These are phyloP conservation scores for Takashimella koratensis DNA, from an alignment of 1,284 basidiomycete genomes.

Conservation along the genomic window DNA sequence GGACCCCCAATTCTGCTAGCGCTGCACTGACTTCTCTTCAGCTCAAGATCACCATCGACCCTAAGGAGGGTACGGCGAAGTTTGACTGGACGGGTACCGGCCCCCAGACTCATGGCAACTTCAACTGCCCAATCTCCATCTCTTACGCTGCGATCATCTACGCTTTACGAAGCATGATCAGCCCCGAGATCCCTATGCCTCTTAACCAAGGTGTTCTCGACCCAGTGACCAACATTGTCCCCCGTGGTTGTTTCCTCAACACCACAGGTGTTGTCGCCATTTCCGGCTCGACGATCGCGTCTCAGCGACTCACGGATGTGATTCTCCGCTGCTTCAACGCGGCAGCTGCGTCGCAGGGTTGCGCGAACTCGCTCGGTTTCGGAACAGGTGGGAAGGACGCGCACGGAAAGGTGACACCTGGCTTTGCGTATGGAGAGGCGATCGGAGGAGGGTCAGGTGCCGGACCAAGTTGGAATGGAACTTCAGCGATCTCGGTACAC, in stretches of 20 bases:
- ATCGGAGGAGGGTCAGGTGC: slow-evolving; percentile 89
- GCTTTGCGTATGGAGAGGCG: slow-evolving; percentile 28
- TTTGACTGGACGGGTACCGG: slow-evolving; percentile 89
- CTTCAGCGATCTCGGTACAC: slow-evolving; percentile 64
- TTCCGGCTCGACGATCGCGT: slow-evolving; percentile 73
- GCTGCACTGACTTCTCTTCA: slow-evolving; percentile 36
- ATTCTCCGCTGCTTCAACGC: slow-evolving; percentile 90
- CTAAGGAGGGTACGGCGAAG: slow-evolving; percentile 67
- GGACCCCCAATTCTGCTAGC: slow-evolving; percentile 65
- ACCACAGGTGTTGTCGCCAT: slow-evolving; percentile 85
- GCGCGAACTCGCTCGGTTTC: slow-evolving; percentile 53
- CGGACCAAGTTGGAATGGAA: slow-evolving; percentile 85
- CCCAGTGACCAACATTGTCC: slow-evolving; percentile 65
- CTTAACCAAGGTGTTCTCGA: slow-evolving; percentile 86
- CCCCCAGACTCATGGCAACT: slow-evolving; percentile 81
- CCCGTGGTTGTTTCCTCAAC: slow-evolving; percentile 70
- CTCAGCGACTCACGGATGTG: slow-evolving; percentile 90
- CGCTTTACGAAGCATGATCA: slow-evolving; percentile 48
- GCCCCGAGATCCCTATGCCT: slow-evolving; percentile 66
- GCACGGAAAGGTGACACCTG: slow-evolving; percentile 66
- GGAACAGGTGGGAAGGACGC: slow-evolving; percentile 80
- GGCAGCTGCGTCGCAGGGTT: slow-evolving; percentile 85
- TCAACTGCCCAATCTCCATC: slow-evolving; percentile 84
- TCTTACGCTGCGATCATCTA: slow-evolving; percentile 93
- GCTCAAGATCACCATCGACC: slow-evolving; percentile 75